Conservation (phyloP, 202 grass and related monocot species). For the Miscanthus sacchariflorus region DNA sequence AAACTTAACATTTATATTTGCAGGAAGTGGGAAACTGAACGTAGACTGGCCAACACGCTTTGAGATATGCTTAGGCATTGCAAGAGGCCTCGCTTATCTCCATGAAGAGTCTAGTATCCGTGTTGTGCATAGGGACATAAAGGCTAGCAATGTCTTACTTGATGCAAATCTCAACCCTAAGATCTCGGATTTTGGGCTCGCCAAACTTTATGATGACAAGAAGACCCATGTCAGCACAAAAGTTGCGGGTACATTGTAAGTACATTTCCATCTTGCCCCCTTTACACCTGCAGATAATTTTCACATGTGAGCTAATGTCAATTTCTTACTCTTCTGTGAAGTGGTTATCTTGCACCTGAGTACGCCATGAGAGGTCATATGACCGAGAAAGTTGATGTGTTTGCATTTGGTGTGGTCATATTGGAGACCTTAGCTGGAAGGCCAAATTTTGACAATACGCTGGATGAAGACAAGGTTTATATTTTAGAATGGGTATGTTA, state of each 20-base stretch:
- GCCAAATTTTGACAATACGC: constrained; percentile 59
- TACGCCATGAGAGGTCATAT: constrained; percentile 98
- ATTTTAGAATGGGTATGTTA: constrained; percentile 87
- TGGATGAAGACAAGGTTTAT: constrained; percentile 61
- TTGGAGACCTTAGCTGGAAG: constrained; percentile 78
- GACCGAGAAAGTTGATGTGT: constrained; percentile 89
- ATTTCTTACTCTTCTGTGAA: constrained; percentile 33
- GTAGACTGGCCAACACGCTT: constrained; percentile 77
- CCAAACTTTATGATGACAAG: constrained; percentile 86
- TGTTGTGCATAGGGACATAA: constrained; percentile 90
- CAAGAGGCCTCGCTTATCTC: constrained; percentile 79
- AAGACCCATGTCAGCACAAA: constrained; percentile 92
- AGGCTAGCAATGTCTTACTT: constrained; percentile 89
- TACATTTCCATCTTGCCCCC: constrained; percentile 6
- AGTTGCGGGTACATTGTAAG: constrained; percentile 96
- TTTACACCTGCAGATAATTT: background rate
- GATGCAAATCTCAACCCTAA: constrained; percentile 81
- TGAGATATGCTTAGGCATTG: constrained; percentile 80
- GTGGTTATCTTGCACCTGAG: constrained; percentile 93
- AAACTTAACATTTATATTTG: constrained; percentile 32
- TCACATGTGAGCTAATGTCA: constrained; percentile 16
- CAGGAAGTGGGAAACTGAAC: constrained; percentile 58
- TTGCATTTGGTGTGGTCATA: constrained; percentile 74
- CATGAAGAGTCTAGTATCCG: constrained; percentile 87
- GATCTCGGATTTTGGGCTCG: constrained; percentile 94